Base-by-base conservation (phyloP, 225 moss, liverwort and hornwort genomes). In the Pseudisothecium myosuroides region DNA sequence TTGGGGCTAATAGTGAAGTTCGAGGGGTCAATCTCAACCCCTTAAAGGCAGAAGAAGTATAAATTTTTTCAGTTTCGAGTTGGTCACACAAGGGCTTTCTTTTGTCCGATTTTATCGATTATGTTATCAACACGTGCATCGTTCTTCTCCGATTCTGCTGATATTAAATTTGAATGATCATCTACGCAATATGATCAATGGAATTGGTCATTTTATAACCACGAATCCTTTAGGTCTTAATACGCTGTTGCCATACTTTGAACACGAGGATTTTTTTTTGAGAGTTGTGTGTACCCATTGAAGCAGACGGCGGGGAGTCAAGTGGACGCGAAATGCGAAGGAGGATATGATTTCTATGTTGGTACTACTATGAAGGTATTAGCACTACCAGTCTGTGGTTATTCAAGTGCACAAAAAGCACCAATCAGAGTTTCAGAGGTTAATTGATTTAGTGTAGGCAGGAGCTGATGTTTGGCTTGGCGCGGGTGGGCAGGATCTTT, bases 401-500 rank as follows among this genome's bases (percentile, higher is more conserved):
- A 11, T 60, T 72, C 23, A 39, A 60, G 59, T 76, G 66, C 63
- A 73, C 66, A 43, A 41, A 41, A 54, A 64, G 52, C 22, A 69
- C 17, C 41, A 12, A 54, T 62, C 11, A 17, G 8, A 32, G 69
- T 43, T 78, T 87, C 14, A 14, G 36, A 45, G 76, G 49, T 61
- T 22, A 24, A 56, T 58, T 27, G 71, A 61, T 84, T 47, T 79
- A 11, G 47, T 55, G 34, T 36, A 56, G 41, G 61, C 52, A 54
- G 56, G 81, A 67, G 55, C 56, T 81, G 37, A 87, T 83, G 43
- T 85, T 50, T 82, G 85, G 80, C 31, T 84, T 71, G 45, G 74
- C 47, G 80, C 58, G 37, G 89, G 78, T 74, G 80, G 36, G 79
- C 94, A 95, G 93, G 94, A 94, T 82, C 5, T 89, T n/a, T 92